phyloP scores from a whole-genome alignment of 2,329 filamentous ascomycete species.

The Aspergillus sp. region DNA sequence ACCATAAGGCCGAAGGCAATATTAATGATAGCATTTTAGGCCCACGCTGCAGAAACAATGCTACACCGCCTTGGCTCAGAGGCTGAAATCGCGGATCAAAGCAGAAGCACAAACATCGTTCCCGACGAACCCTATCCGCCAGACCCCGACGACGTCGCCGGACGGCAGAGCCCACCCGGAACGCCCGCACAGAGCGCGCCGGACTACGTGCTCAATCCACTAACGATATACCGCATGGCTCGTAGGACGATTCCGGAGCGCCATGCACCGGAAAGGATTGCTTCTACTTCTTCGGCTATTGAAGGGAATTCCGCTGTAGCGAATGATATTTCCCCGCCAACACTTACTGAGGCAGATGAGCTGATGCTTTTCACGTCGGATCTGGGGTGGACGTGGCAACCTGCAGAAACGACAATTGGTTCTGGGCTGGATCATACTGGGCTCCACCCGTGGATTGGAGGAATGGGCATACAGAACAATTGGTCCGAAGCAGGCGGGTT shows the following conservation, averaged over 20 bases:
- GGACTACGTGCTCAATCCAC: slow-evolving; percentile 15
- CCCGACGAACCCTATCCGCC: slow-evolving; percentile 11
- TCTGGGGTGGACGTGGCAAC: slow-evolving; percentile 16
- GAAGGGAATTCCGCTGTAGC: not conserved
- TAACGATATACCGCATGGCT: slow-evolving; percentile 15
- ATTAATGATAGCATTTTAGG: not conserved
- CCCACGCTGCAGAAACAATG: slow-evolving; percentile 13
- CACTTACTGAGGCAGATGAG: slow-evolving; percentile 6
- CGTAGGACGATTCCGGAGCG: slow-evolving; percentile 14
- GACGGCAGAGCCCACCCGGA: slow-evolving; percentile 11
- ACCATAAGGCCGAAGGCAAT: not conserved
- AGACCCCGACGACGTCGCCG: slow-evolving; percentile 5
- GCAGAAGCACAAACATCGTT: slow-evolving; percentile 7
- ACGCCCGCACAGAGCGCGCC: slow-evolving; percentile 14
- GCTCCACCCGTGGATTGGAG: slow-evolving; percentile 14
- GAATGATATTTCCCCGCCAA: slow-evolving; percentile 7
- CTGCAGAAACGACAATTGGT: slow-evolving; percentile 11
- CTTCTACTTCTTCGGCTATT: not conserved
- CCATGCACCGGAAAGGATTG: slow-evolving; percentile 15
- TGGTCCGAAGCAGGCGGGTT: not conserved
- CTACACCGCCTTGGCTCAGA: slow-evolving; percentile 9
- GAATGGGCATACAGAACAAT: not conserved
- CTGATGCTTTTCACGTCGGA: slow-evolving; percentile 15
- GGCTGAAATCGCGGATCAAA: slow-evolving; percentile 2
- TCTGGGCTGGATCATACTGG: slow-evolving; percentile 6